Conservation (phyloP, 2,329 filamentous ascomycete species). For the Lecanicillium sp. region DNA sequence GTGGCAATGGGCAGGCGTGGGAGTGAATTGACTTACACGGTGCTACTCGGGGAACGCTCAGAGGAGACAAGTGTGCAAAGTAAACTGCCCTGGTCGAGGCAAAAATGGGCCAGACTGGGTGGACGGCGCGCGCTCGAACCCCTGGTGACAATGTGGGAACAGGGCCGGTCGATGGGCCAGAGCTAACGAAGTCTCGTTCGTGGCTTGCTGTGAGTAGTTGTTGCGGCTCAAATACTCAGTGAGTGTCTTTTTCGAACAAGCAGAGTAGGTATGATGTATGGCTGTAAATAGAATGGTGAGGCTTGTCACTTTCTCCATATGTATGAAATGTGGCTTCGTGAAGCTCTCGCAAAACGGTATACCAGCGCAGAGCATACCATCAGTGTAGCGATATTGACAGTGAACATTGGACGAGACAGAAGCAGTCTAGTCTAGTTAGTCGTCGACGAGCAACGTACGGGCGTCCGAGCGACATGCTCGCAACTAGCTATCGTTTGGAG, state of each 20-base stretch:
- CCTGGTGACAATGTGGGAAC: slow-evolving; percentile 2
- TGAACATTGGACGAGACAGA: slow-evolving; percentile 1
- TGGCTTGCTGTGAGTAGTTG: not conserved
- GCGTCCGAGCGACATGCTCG: slow-evolving; percentile 3
- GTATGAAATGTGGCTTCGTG: too few species aligned
- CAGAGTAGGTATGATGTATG: too few species aligned
- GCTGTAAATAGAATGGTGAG: too few species aligned
- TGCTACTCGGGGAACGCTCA: too few species aligned
- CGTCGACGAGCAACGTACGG: not conserved
- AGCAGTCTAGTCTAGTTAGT: not conserved
- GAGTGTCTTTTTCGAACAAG: not conserved
- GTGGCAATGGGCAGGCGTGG: too few species aligned
- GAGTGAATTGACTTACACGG: too few species aligned
- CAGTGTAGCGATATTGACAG: not conserved
- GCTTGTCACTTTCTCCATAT: too few species aligned
- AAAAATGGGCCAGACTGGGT: not conserved
- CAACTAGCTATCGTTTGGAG: slow-evolving; percentile 8
- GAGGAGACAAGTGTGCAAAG: too few species aligned
- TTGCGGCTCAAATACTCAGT: not conserved
- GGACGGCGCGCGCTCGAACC: not conserved
- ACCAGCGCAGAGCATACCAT: not conserved
- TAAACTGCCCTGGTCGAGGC: slow-evolving; percentile 1
- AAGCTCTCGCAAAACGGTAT: too few species aligned
- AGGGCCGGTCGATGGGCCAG: not conserved
- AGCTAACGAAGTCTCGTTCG: not conserved